Base-by-base conservation (phyloP, 805 yeast species). In the Wickerhamiella dianesei region DNA sequence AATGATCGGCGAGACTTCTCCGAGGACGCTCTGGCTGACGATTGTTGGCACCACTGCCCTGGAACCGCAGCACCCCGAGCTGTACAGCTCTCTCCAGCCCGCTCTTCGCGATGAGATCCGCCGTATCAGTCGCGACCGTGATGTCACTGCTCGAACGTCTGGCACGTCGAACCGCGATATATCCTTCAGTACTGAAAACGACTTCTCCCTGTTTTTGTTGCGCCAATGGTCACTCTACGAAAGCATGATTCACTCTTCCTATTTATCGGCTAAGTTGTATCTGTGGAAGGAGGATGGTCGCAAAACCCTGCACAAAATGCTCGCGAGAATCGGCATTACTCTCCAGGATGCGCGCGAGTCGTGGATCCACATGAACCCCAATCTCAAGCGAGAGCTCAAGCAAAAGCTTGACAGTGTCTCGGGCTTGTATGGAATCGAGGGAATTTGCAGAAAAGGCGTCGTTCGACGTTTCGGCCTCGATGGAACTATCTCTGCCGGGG, bases 281-380 rank as follows among this genome's bases (percentile, higher is more conserved):
- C 67, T 92, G 36, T 92, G 96, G 92, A 81, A 88, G 29, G 95
- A 85, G 58, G 88, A 82, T 48, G 98, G 99, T 4, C 75, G 80
- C 53, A 86, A 84, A 59, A 75, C 79, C 53, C 67, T 92, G 44
- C 94, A 88, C 60, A 86, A 87, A 56, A 73, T 92, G 75, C 85
- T 92, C 66, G 98, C 98, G 1, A 76, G 82, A 56, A 92, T 94
- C 96, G 98, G 98, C 5, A 81, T 92, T 4, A 80, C 96, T 0
- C 68, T 92, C 43, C 80, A 77, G 4, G 79, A 81, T n/a, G 92
- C 97, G 0, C 82, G 80, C 57, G 95, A 92, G 62, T 79, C 79
- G 47, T 92, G 97, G 97, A 71, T 81, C 21, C 94, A 89, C 61
- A 77, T 89, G 79, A 92, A 86, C 59, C 75, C 83, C 36, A 72